Base-by-base conservation (phyloP, 2,329 filamentous ascomycete species). In the Sporothrix protearum region DNA sequence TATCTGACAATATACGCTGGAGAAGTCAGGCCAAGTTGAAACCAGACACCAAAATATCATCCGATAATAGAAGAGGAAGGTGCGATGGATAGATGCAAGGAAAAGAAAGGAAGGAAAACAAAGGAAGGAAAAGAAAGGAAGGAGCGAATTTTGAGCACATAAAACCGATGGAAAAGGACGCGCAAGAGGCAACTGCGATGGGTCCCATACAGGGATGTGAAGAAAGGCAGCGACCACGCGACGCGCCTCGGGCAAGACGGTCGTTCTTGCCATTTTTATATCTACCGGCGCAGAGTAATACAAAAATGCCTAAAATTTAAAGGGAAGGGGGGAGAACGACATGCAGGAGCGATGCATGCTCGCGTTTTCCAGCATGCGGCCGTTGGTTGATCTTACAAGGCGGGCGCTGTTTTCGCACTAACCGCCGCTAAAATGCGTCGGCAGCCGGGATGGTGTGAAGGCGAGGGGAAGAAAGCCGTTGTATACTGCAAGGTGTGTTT, bases 161-260 rank as follows among this genome's bases (percentile, higher is more conserved):
- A n/a, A 66, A 30, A 49, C 7, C 30, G 47, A 68, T 14, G 19
- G 25, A 36, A 30, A 51, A 30, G 28, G 64, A 9, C 6, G 42
- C 12, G 19, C 28, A 28, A 22, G 28, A 39, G 49, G 33, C 49
- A 39, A 42, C 10, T 39, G 49, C 2, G 42, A 39, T 57, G n/a
- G 33, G 45, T 22, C 57, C 19, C 22, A 28, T 55, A 25, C 22
- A 55, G n/a, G n/a, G 33, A 63, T 42, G 25, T 7, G 57, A 45
- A 68, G 64, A 68, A 68, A 53, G 64, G 19, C 14, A 22, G 47
- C n/a, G 25, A 14, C 49, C 49, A 68, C 49, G 66, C 66, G 66
- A 68, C 66, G 66, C 66, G 66, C 49, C 66, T 39, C 12, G 8
- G 45, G 63, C 45, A 67, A n/a, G 22, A n/a, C n/a, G n/a, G 25